Evolutionary conservation across 805 yeast genomes (phyloP).

Genomic region (Barnettozyma populi): DNA sequence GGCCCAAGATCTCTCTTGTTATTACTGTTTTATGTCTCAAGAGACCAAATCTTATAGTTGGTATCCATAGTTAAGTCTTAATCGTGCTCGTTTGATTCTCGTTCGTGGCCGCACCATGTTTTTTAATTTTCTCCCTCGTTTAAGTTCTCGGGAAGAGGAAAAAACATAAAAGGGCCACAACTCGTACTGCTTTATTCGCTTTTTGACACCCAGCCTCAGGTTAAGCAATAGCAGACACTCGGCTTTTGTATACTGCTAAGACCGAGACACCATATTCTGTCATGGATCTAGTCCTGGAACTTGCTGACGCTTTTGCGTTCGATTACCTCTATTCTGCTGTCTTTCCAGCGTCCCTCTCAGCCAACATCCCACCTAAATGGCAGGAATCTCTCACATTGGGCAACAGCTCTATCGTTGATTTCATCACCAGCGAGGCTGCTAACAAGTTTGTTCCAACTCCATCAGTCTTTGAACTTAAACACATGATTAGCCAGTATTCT

Average conservation of each 20-base stretch:
- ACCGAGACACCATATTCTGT: too few species aligned
- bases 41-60: too few species aligned
- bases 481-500: slow-evolving; percentile 19
- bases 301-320: slow-evolving; percentile 63
- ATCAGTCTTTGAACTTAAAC: slow-evolving; percentile 9
- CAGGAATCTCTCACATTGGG: slow-evolving; percentile 25
- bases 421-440: slow-evolving; percentile 14
- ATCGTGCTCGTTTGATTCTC: neutral
- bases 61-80: too few species aligned
- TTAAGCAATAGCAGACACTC: neutral
- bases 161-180: neutral
- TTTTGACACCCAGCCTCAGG: neutral
- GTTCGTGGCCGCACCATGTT: slow-evolving; percentile 8
- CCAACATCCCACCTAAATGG: slow-evolving; percentile 27
- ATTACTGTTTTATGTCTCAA: too few species aligned
- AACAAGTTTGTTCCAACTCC: slow-evolving; percentile 11
- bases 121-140: neutral
- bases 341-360: slow-evolving; percentile 52
- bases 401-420: slow-evolving; percentile 21
- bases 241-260: neutral
- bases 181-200: neutral
- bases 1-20: too few species aligned
- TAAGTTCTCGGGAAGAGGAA: neutral
- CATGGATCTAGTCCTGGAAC: slow-evolving; percentile 92
- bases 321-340: slow-evolving; percentile 69